A percentile compares a stretch with the other conserved stretches of the same genome.
These are phyloP conservation scores for Angophora floribunda DNA, from an alignment of 345 rosid species.

Conservation along the genomic window DNA sequence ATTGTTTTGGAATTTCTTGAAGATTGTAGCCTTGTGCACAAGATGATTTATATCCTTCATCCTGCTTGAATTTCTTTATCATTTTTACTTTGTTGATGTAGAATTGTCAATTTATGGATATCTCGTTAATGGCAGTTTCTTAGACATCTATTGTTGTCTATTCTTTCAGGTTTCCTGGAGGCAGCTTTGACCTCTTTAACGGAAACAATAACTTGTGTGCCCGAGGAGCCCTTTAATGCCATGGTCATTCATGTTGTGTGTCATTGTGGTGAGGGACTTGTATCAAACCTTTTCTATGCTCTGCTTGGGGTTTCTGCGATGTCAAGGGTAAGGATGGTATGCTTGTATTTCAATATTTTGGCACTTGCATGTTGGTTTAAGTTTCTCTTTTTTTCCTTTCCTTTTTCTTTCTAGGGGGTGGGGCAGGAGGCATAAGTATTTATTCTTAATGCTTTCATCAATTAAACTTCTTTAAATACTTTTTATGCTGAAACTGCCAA, in stretches of 20 bases:
- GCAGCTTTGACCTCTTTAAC: constrained; percentile 48
- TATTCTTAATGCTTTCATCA: background rate
- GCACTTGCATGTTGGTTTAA: background rate
- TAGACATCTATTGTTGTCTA: background rate
- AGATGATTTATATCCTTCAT: background rate
- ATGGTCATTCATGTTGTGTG: constrained; percentile 63
- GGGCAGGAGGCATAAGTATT: background rate
- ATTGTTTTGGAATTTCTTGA: background rate
- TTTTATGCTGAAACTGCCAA: background rate
- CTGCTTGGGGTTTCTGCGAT: constrained; percentile 94
- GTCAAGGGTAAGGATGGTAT: constrained; percentile 67
- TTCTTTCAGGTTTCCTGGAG: constrained; percentile 69
- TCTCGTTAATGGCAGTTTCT: background rate
- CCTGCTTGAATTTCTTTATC: background rate
- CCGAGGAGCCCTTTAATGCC: constrained; percentile 63
- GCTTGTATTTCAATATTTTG: background rate
- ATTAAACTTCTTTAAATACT: background rate
- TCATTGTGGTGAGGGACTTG: constrained; percentile 86
- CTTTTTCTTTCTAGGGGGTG: background rate
- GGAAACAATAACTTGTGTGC: constrained; percentile 37
- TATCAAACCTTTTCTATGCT: constrained; percentile 85
- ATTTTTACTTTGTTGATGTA: background rate
- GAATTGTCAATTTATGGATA: background rate
- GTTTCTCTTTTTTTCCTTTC: background rate
- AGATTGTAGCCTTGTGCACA: background rate